Percentiles rank a stretch among this genome's conserved stretches.
Evolutionary conservation across 208 protist species (phyloP).

Genomic region (Polymyxa betae): DNA sequence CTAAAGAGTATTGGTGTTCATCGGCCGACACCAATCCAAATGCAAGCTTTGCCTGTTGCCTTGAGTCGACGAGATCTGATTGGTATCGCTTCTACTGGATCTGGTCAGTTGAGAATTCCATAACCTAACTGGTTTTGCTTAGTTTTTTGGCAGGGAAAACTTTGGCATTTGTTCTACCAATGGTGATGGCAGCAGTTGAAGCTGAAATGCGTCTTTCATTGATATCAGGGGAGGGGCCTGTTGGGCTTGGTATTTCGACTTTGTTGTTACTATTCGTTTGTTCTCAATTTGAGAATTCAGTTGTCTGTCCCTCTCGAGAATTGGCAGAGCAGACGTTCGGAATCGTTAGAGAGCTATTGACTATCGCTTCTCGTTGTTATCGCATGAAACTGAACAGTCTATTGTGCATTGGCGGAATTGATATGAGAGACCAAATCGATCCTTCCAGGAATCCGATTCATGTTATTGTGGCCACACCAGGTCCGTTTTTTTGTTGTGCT

Average conservation of each 20-base stretch:
- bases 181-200: constrained; percentile 79
- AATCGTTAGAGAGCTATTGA: constrained; percentile 63
- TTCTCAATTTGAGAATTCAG: too few relatives aligned
- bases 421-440: constrained; percentile 75
- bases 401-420: constrained; percentile 81
- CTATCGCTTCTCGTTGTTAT: too few relatives aligned
- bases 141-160: constrained; percentile 82
- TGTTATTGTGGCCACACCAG: constrained; percentile 84
- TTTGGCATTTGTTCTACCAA: constrained; percentile 81
- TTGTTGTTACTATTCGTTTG: not conserved
- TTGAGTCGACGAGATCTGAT: constrained; percentile 84
- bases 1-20: constrained; percentile 75
- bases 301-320: constrained; percentile 83
- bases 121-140: not conserved
- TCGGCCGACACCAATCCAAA: constrained; percentile 84
- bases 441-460: constrained; percentile 74
- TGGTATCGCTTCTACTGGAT: constrained; percentile 86
- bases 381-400: constrained; percentile 66
- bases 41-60: constrained; percentile 81
- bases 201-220: constrained; percentile 77
- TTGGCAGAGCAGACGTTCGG: constrained; percentile 81
- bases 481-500: not conserved
- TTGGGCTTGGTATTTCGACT: constrained; percentile 10
- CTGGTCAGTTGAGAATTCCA: not conserved
- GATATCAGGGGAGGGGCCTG: constrained; percentile 66